Percentiles rank a stretch among this genome's conserved stretches.
Conservation (phyloP, 2,329 filamentous ascomycete species). For the Apiospora aurea region DNA sequence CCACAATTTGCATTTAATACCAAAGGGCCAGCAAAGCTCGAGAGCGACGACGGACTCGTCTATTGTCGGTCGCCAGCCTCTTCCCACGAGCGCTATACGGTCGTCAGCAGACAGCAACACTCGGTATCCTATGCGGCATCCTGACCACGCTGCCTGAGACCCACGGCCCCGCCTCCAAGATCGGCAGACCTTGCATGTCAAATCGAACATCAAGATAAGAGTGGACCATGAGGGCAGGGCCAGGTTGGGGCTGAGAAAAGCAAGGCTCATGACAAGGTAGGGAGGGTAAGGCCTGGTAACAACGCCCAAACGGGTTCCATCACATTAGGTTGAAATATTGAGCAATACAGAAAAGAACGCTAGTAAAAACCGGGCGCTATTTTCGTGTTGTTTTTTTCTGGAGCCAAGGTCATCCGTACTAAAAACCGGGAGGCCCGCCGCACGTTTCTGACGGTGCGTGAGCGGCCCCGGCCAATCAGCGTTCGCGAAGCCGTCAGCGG, state of each 20-base stretch:
- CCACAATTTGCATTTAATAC: no score
- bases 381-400: neutral
- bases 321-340: neutral
- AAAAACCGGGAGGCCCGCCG: neutral
- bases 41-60: neutral
- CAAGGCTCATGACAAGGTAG: neutral
- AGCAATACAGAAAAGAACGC: neutral
- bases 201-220: neutral
- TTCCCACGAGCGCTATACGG: no score
- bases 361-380: neutral
- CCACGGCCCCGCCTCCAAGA: neutral
- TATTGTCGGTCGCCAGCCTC: neutral
- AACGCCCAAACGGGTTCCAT: neutral
- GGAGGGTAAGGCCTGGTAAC: neutral
- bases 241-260: neutral
- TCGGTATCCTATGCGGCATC: neutral
- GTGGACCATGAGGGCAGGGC: neutral
- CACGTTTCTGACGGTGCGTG: neutral
- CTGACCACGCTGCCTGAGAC: neutral
- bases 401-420: neutral
- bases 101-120: neutral
- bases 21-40: neutral
- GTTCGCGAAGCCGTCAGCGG: neutral
- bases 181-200: neutral
- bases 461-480: neutral